A percentile compares a stretch with the other conserved stretches of the same genome.
phyloP scores from a whole-genome alignment of 1,284 basidiomycete genomes.

The Boletus austroedulis region DNA sequence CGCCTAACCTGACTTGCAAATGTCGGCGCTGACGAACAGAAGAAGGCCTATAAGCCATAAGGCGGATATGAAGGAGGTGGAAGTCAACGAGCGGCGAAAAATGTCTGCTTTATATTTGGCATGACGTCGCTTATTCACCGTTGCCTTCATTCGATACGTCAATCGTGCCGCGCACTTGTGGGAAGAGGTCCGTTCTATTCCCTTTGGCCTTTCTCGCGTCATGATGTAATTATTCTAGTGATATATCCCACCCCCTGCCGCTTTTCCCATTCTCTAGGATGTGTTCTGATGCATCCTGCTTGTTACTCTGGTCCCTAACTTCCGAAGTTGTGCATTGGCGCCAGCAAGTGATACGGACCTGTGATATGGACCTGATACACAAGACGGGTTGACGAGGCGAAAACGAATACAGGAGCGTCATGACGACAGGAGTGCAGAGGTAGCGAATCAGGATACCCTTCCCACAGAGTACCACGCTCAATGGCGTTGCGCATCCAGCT shows the following conservation, averaged over 20 bases:
- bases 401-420: neutral
- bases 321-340: neutral
- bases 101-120: slow-evolving; percentile 10
- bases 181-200: slow-evolving; percentile 14
- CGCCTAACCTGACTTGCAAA: neutral
- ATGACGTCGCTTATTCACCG: slow-evolving; percentile 7
- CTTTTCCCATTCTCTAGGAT: neutral
- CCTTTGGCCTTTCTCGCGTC: neutral
- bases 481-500: neutral
- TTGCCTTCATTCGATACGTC: neutral
- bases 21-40: neutral
- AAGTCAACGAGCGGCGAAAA: neutral
- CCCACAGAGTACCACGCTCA: neutral
- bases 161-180: neutral
- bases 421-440: neutral
- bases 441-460: neutral
- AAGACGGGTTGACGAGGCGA: neutral
- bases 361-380: neutral
- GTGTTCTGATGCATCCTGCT: neutral
- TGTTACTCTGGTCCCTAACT: neutral
- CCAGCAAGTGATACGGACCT: neutral
- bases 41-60: neutral
- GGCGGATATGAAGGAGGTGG: neutral
- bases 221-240: neutral
- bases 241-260: neutral